phyloP scores from a whole-genome alignment of 2,329 filamentous ascomycete genomes.

The Pseudohalonectria lignicola region DNA sequence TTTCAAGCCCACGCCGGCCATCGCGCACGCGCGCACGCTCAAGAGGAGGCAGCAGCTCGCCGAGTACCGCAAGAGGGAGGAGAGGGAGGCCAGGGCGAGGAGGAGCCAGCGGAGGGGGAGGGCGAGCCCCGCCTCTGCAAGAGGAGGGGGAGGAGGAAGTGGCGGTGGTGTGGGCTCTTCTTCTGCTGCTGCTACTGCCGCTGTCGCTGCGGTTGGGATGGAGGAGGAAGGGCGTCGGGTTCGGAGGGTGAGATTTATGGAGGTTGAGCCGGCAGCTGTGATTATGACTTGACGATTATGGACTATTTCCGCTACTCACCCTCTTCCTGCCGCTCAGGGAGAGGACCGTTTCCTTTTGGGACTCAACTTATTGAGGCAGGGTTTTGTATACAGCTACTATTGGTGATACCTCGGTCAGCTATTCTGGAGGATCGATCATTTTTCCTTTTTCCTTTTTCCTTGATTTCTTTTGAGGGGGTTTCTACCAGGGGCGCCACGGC shows the following conservation, averaged over 20 bases:
- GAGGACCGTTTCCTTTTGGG: too few relatives aligned
- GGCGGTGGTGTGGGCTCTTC: not conserved
- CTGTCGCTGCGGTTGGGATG: not conserved
- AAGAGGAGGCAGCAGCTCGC: constrained; percentile 50
- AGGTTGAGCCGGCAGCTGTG: constrained; percentile 2
- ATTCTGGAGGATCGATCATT: not conserved
- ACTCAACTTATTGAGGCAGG: too few relatives aligned
- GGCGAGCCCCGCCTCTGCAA: constrained; percentile 35
- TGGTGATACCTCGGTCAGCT: too few relatives aligned
- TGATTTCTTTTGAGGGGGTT: too few relatives aligned
- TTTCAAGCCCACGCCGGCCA: constrained; percentile 51
- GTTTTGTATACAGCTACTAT: too few relatives aligned
- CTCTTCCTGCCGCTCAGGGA: too few relatives aligned
- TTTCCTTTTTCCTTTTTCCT: not conserved
- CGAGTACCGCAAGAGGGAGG: constrained; percentile 51
- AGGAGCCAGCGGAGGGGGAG: constrained; percentile 40
- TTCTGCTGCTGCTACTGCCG: not conserved
- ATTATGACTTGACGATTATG: constrained; percentile 5
- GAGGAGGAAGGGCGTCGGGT: constrained; percentile 27
- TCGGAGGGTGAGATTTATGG: constrained; percentile 4
- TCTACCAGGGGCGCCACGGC: too few relatives aligned
- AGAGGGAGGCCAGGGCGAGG: constrained; percentile 45
- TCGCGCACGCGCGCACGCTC: constrained; percentile 44
- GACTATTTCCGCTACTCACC: too few relatives aligned
- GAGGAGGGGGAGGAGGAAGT: constrained; percentile 30